Conservation (phyloP, 73 alveolate genomes). For the Paramecium pentaurelia region DNA sequence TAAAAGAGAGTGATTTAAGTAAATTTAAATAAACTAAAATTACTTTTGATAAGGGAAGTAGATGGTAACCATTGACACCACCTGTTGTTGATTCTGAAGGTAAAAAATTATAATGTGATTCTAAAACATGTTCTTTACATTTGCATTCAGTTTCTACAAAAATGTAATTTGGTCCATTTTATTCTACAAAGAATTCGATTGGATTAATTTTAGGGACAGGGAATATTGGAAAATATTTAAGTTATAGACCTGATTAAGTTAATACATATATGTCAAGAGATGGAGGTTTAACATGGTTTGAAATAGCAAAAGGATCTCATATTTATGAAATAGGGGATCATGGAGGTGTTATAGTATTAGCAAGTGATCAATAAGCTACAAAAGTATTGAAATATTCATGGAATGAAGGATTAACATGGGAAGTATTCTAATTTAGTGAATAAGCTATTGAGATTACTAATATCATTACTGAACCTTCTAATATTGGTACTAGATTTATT, state of each 20-base stretch:
- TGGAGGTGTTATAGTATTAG: slow-evolving; percentile 93
- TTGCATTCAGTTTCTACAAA: slow-evolving; percentile 80
- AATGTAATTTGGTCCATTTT: slow-evolving; percentile 77
- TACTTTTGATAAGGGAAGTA: slow-evolving; percentile 90
- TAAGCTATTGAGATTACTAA: slow-evolving; percentile 76
- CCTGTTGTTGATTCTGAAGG: slow-evolving; percentile 72
- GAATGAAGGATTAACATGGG: slow-evolving; percentile 89
- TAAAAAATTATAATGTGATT: slow-evolving; percentile 62
- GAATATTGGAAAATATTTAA: slow-evolving; percentile 78
- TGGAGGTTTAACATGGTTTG: slow-evolving; percentile 94
- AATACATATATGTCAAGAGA: slow-evolving; percentile 87
- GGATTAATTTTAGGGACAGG: slow-evolving; percentile 92
- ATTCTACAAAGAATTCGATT: slow-evolving; percentile 76
- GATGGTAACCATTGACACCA: slow-evolving; percentile 74
- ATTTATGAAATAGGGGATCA: slow-evolving; percentile 95
- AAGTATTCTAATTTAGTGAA: slow-evolving; percentile 59
- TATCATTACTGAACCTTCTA: slow-evolving; percentile 90
- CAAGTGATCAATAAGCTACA: slow-evolving; percentile 72
- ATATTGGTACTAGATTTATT: slow-evolving; percentile 79
- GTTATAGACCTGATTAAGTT: slow-evolving; percentile 61
- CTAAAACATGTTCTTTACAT: slow-evolving; percentile 85
- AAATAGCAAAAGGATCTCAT: slow-evolving; percentile 83
- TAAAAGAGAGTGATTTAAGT: not conserved
- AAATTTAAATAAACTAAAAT: slow-evolving; percentile 64
- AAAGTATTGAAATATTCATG: slow-evolving; percentile 73